A percentile compares a stretch with the other conserved stretches of the same genome.
These are phyloP conservation scores for Lasiosphaeria ovina DNA, from an alignment of 495 filamentous ascomycete genomes.

Conservation along the genomic window DNA sequence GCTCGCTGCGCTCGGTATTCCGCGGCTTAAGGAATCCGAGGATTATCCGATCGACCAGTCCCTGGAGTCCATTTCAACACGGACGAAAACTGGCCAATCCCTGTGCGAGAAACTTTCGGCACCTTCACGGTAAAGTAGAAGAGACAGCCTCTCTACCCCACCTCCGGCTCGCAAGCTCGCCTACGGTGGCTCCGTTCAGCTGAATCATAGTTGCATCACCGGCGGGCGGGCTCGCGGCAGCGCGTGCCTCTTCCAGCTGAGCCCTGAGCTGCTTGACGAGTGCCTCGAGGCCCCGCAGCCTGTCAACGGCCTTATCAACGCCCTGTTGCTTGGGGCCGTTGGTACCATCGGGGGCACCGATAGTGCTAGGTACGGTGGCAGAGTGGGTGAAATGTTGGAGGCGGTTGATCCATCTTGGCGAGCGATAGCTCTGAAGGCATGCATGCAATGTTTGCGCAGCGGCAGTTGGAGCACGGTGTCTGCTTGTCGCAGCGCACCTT, in stretches of 20 bases:
- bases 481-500: conserved; percentile 63
- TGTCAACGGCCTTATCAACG: conserved; percentile 46
- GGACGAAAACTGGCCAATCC: too few relatives aligned
- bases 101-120: too few relatives aligned
- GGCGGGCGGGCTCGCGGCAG: background rate
- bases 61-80: too few relatives aligned
- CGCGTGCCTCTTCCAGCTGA: conserved; percentile 42
- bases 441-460: conserved; percentile 55
- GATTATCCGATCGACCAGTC: too few relatives aligned
- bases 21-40: too few relatives aligned
- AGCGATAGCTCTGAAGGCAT: conserved; percentile 49
- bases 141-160: too few relatives aligned
- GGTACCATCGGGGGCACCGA: conserved; percentile 16
- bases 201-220: conserved; percentile 24
- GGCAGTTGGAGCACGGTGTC: conserved; percentile 59
- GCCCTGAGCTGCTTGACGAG: conserved; percentile 56
- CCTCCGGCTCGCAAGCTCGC: too few relatives aligned
- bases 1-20: too few relatives aligned
- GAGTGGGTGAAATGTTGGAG: background rate
- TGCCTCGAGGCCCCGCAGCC: conserved; percentile 51
- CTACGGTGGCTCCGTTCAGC: too few relatives aligned
- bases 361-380: conserved; percentile 1
- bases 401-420: conserved; percentile 50
- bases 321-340: conserved; percentile 19
- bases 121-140: too few relatives aligned